phyloP scores from a whole-genome alignment of 768 basidiomycete species.

The Auricularia auricula-judae region DNA sequence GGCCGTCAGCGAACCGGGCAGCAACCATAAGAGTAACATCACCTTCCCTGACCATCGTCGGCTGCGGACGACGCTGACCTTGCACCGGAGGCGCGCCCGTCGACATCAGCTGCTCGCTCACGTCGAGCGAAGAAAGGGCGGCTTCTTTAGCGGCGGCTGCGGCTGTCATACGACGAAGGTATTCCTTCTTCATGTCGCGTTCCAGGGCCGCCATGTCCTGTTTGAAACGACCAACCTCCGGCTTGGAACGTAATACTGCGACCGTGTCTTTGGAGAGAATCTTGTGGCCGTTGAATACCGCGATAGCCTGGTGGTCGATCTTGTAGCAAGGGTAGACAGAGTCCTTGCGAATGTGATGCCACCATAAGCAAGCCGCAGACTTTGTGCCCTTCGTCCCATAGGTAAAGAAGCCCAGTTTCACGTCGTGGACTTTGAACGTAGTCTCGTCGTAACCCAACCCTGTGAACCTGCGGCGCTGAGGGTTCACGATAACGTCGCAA shows the following conservation, averaged over 20 bases:
- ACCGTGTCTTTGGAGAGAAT: background rate
- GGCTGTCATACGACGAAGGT: background rate
- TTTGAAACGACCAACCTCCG: background rate
- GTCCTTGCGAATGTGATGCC: background rate
- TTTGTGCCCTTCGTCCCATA: background rate
- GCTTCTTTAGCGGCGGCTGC: background rate
- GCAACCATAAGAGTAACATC: too few species aligned
- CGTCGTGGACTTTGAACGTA: background rate
- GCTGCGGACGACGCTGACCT: too few species aligned
- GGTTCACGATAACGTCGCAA: background rate
- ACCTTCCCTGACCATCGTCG: too few species aligned
- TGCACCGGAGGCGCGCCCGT: background rate
- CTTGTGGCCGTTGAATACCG: background rate
- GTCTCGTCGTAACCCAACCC: background rate
- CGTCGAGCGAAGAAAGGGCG: background rate
- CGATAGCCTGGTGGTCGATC: background rate
- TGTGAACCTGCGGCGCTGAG: background rate
- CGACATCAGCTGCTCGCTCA: background rate
- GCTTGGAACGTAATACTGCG: background rate
- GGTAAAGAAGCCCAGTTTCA: background rate
- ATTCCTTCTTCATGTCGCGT: background rate
- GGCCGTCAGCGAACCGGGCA: too few species aligned
- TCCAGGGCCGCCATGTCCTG: background rate
- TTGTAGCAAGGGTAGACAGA: background rate
- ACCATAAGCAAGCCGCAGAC: background rate